Evolutionary conservation across 352 stramenopile species (phyloP).

Genomic region (Phytophthora vignae): DNA sequence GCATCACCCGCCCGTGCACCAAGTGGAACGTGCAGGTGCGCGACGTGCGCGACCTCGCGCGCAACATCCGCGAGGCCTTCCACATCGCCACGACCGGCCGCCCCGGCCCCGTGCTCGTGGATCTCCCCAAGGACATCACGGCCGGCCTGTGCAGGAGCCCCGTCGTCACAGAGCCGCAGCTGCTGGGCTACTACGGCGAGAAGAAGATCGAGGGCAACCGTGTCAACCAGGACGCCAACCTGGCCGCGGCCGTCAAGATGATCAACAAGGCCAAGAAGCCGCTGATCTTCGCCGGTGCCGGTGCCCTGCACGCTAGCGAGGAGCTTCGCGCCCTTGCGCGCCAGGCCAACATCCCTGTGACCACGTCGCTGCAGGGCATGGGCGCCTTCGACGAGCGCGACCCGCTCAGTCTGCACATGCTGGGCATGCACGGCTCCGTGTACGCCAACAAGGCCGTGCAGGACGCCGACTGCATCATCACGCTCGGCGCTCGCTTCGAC

Average conservation of each 20-base stretch:
- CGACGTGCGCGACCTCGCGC: constrained; percentile 94
- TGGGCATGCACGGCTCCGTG: constrained; percentile 97
- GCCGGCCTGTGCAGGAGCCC: constrained; percentile 77
- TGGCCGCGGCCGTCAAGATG: constrained; percentile 77
- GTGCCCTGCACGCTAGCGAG: constrained; percentile 86
- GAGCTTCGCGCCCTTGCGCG: constrained; percentile 93
- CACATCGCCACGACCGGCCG: constrained; percentile 94
- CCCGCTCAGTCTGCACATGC: constrained; percentile 95
- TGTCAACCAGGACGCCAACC: constrained; percentile 80
- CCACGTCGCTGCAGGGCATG: constrained; percentile 94
- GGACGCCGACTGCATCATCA: constrained; percentile 95
- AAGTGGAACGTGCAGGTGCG: constrained; percentile 98
- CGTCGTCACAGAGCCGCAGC: constrained; percentile 77
- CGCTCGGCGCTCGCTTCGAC: constrained; percentile 95
- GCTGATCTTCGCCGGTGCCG: constrained; percentile 95
- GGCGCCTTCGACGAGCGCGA: constrained; percentile 95
- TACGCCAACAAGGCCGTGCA: constrained; percentile 98
- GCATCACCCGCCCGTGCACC: constrained; percentile 91
- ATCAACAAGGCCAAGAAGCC: constrained; percentile 96
- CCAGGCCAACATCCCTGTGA: constrained; percentile 95
- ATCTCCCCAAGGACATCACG: constrained; percentile 96
- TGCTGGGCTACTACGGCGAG: constrained; percentile 88
- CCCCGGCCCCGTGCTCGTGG: constrained; percentile 94
- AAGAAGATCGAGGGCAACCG: constrained; percentile 86
- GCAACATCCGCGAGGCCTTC: constrained; percentile 96